Evolutionary conservation across 495 filamentous ascomycete species (phyloP).

Genomic region (Aspergillus asperescens): DNA sequence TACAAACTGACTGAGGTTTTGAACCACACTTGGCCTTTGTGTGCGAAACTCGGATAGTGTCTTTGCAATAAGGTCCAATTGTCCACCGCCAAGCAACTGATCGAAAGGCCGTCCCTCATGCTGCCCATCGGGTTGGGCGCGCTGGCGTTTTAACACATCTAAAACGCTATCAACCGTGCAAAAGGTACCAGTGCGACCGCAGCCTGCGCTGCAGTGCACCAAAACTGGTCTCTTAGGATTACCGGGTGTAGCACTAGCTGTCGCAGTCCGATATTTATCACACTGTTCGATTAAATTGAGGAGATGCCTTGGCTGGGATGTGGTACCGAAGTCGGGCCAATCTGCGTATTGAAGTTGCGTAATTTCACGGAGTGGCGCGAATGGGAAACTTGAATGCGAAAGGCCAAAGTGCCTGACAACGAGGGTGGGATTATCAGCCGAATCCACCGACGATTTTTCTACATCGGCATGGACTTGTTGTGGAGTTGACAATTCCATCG

Average conservation of each 20-base stretch:
- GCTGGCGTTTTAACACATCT: constrained; percentile 84
- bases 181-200: constrained; percentile 91
- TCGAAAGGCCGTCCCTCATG: constrained; percentile 32
- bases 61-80: constrained; percentile 71
- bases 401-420: constrained; percentile 84
- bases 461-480: constrained; percentile 7
- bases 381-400: constrained; percentile 69
- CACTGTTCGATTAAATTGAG: constrained; percentile 82
- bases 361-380: constrained; percentile 83
- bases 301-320: constrained; percentile 80
- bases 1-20: constrained; percentile 89
- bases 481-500: constrained; percentile 51
- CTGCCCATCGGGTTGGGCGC: constrained; percentile 19
- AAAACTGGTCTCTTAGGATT: constrained; percentile 63
- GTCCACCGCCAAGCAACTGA: constrained; percentile 50
- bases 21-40: constrained; percentile 94
- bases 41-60: constrained; percentile 85
- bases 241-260: constrained; percentile 30
- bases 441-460: constrained; percentile 11
- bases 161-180: constrained; percentile 94
- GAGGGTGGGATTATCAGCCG: constrained; percentile 45
- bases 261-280: constrained; percentile 47
- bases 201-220: constrained; percentile 94
- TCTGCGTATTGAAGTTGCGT: constrained; percentile 90
- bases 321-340: constrained; percentile 96